Percentiles rank a stretch among this genome's conserved stretches.
phyloP scores from a whole-genome alignment of 2,329 filamentous ascomycete genomes.

The Beauveria sp. region DNA sequence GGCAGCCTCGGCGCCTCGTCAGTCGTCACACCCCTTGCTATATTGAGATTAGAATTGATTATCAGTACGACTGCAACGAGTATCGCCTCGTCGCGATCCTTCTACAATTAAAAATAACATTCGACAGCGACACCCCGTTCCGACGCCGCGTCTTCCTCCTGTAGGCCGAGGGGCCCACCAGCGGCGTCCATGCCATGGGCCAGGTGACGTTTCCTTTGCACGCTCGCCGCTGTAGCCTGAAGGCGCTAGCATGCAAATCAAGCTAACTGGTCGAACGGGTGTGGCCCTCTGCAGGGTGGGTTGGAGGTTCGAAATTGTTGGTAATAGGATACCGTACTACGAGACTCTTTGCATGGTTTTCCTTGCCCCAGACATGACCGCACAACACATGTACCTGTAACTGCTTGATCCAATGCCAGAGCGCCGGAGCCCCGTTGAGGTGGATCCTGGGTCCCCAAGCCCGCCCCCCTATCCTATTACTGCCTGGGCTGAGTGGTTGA shows the following conservation, averaged over 20 bases:
- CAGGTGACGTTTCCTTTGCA: constrained; percentile 6
- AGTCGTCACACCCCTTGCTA: neutral
- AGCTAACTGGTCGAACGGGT: neutral
- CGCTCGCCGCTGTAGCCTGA: neutral
- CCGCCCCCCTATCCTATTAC: neutral
- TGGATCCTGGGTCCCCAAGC: neutral
- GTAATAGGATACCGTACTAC: neutral
- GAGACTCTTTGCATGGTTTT: neutral
- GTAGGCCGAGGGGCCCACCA: neutral
- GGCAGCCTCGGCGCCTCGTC: neutral
- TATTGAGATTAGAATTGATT: neutral
- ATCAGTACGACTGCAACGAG: neutral
- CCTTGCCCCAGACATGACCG: neutral
- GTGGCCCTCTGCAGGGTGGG: neutral
- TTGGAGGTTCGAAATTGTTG: neutral
- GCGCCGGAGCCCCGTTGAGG: neutral
- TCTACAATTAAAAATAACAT: neutral
- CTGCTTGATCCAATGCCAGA: neutral
- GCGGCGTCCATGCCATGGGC: neutral
- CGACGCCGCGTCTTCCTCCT: neutral
- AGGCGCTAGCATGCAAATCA: neutral
- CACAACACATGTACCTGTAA: neutral
- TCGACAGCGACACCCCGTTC: neutral
- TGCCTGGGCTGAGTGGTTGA: neutral
- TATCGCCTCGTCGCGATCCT: neutral